Evolutionary conservation across 1,284 basidiomycete genomes (phyloP), one percentile per base, ranked within the genome.

Genomic region (Cystobasidiaceae sp.): DNA sequence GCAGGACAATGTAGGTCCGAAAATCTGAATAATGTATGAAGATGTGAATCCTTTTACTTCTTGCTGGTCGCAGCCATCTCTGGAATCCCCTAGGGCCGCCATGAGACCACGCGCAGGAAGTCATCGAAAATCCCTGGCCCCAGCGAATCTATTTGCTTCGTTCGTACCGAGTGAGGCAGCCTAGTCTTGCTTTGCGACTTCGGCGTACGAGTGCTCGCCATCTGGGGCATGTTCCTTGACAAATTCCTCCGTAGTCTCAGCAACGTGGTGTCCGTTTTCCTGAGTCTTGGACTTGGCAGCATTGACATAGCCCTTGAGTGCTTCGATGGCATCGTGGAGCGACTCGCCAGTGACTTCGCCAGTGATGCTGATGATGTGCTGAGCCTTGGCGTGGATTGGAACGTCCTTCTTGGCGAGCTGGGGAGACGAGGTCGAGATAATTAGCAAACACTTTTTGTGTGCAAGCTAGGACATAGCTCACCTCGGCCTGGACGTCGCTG

Each of bases 361-460:
- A 9, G 61, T 64, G 61, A 64, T 64, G 33, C 51, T 52, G 23
- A 64, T 64, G 43, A 64, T 64, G 23, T 52, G 49, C 32, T 52
- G 50, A 19, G 61, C 61, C 30, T 64, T 64, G 8, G 33, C 28
- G 32, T 64, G 61, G 39, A 64, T 56, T 3, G 61, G 61, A 3
- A 56, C 52, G 23, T 64, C 50, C 43, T 56, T 39, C 61, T 64
- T 55, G 4, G 51, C 51, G 51, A 64, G 61, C 61, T 64, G 33
- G 3, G 23, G 21, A 8, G 37, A 33, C n/a, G 13, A 32, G 15
- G 23, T 11, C 13, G 6, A 17, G 25, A 55, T 15, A 41, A 52
- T 28, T 4, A 43, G 19, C 9, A n/a, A 34, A 5, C 8, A 19
- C 1, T 27, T 23, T 11, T 50, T n/a, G 17, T 4, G 46, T 32